Evolutionary conservation across 345 rosid genomes (phyloP).

Genomic region (Jatropha curcas): DNA sequence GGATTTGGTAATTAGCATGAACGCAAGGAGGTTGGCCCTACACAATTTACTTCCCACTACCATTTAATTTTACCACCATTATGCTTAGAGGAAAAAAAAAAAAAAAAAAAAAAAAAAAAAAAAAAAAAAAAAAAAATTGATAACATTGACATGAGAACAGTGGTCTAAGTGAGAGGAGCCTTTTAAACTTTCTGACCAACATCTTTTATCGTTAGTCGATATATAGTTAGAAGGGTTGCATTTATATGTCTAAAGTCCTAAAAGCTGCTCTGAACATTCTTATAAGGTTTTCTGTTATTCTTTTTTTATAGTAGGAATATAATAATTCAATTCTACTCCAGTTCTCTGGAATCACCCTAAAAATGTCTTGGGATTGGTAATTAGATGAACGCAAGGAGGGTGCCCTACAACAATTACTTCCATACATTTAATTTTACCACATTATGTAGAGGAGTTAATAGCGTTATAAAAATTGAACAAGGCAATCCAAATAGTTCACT

Average conservation of each 20-base stretch:
- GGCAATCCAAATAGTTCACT: conserved; percentile 20
- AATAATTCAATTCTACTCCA: neutral
- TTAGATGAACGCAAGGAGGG: neutral
- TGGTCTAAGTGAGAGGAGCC: neutral
- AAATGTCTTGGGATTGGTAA: neutral
- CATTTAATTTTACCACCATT: neutral
- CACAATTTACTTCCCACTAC: neutral
- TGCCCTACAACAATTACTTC: neutral
- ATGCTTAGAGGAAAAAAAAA: too few species aligned
- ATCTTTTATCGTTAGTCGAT: neutral
- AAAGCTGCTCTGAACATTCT: neutral
- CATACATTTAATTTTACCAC: neutral
- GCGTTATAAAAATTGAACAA: neutral
- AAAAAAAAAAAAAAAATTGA: too few species aligned
- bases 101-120: too few species aligned
- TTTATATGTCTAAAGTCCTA: neutral
- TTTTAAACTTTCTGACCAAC: neutral
- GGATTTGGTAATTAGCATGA: neutral
- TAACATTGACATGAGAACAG: too few species aligned
- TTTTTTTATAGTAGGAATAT: neutral
- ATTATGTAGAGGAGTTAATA: neutral
- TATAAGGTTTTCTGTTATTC: neutral
- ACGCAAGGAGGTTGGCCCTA: neutral
- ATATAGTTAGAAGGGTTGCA: neutral
- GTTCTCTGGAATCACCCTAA: neutral